Evolutionary conservation across 164 flowering plant genomes (phyloP), one percentile per base, ranked within the genome.

Genomic region (Litsea cubeba): DNA sequence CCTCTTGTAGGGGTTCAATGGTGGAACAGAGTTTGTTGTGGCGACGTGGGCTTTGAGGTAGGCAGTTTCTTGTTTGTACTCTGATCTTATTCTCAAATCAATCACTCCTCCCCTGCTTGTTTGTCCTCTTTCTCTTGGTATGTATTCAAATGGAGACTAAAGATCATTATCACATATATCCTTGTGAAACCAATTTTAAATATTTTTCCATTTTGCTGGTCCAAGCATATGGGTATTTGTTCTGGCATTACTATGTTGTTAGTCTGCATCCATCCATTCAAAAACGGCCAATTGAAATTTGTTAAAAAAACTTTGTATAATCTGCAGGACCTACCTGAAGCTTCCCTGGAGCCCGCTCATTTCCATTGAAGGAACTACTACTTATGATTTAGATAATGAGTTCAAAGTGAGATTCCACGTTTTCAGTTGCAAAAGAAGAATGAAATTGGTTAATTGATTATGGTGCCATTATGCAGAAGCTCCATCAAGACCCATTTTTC

Each of bases 271-370:
- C 2, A 12, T 30, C 32, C 23, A 32, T 12, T 14, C 69, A 30
- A 14, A 7, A 5, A 30, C 23, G 6, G 30, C 14, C 46, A 40
- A 8, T 40, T 40, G 46, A 40, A 40, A 40, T 40, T 40, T 8
- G 46, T 40, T 40, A 8, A 8, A 40, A 40, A 8, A 5, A 3
- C 10, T 40, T 40, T 40, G 8, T 40, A 40, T 40, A 40, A 65
- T 76, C 71, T 82, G 87, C 86, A 93, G 99, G 82, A 93, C 97
- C 57, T 91, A 83, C 80, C 83, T 95, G 71, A 93, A 86, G 77
- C 91, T 93, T 80, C 97, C 97, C 28, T 95, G 99, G 99, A 86
- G 79, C 79, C 97, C 99, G 62, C 87, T 91, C 76, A 89, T 95
- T 76, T 84, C 85, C 15, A 77, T 95, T 70, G 90, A 88, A 83